These are phyloP conservation scores for Elaeagnus macrophylla DNA, from an alignment of 306 rosid genomes.

Conservation along the genomic window DNA sequence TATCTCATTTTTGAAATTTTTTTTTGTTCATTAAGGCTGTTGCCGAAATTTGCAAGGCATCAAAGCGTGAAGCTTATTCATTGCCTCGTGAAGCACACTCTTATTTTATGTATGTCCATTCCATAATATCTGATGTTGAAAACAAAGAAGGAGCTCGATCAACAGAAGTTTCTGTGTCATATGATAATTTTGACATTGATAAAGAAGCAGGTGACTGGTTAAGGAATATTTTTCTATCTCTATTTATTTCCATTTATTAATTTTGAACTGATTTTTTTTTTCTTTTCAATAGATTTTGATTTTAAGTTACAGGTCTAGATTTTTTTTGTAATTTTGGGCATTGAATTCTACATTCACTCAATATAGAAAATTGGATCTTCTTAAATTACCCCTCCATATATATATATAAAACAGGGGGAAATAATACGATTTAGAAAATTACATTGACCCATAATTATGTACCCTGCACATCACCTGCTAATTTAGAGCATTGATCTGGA, in stretches of 20 bases:
- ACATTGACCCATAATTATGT: too few species aligned
- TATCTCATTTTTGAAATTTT: conserved; percentile 16
- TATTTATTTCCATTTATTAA: too few species aligned
- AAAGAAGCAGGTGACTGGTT: conserved; percentile 28
- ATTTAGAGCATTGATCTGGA: too few species aligned
- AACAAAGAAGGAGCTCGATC: conserved; percentile 23
- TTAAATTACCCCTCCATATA: too few species aligned
- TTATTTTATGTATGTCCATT: conserved; percentile 40
- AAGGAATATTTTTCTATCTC: too few species aligned
- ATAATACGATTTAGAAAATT: too few species aligned
- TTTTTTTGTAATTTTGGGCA: too few species aligned
- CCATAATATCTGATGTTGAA: conserved; percentile 37
- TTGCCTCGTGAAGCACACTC: conserved; percentile 61
- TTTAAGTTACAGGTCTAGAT: neutral
- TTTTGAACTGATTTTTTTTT: neutral
- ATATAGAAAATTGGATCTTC: too few species aligned
- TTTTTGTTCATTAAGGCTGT: conserved; percentile 49
- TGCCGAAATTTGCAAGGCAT: conserved; percentile 70
- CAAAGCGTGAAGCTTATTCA: conserved; percentile 64
- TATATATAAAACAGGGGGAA: too few species aligned
- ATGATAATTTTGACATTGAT: conserved; percentile 9
- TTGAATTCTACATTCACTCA: too few species aligned
- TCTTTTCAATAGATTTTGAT: too few species aligned
- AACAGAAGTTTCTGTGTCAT: conserved; percentile 23
- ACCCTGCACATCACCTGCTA: too few species aligned